phyloP scores from a whole-genome alignment of 352 stramenopile genomes.

The Blastocystis hominis region DNA sequence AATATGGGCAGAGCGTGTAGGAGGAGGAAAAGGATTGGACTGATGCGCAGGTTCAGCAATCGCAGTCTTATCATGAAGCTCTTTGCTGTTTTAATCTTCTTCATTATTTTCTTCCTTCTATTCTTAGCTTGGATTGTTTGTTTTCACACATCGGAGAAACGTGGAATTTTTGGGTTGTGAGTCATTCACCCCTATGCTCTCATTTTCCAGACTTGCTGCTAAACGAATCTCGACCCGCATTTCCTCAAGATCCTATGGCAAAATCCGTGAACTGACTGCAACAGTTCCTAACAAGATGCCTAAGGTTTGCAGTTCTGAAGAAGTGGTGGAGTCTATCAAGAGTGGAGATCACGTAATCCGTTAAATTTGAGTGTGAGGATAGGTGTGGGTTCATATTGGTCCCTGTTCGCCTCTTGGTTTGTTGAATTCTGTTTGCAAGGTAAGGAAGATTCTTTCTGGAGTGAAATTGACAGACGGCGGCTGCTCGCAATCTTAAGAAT shows the following conservation, averaged over 20 bases:
- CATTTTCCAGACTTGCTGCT: not conserved
- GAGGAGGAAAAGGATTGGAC: no score
- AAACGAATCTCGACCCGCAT: not conserved
- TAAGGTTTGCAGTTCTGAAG: conserved; percentile 51
- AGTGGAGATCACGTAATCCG: conserved; percentile 59
- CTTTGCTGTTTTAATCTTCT: conserved; percentile 49
- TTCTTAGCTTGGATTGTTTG: conserved; percentile 39
- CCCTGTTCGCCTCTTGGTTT: conserved; percentile 27
- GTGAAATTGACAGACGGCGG: not conserved
- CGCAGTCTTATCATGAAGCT: conserved; percentile 47
- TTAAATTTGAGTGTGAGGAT: conserved; percentile 50
- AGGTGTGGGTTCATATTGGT: conserved; percentile 47
- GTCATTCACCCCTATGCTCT: not conserved
- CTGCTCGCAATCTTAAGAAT: conserved; percentile 55
- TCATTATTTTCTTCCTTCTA: conserved; percentile 56
- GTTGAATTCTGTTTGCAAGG: conserved; percentile 28
- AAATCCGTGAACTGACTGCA: conserved; percentile 12
- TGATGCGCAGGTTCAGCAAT: conserved; percentile 36
- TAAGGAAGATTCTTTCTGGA: not conserved
- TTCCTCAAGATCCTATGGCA: conserved; percentile 14
- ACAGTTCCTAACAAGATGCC: conserved; percentile 16
- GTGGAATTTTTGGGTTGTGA: not conserved
- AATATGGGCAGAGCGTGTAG: conserved; percentile 56
- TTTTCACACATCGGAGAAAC: not conserved
- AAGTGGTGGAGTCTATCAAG: conserved; percentile 59